These are phyloP conservation scores for Vigna mungo DNA, from an alignment of 306 rosid species.

Conservation along the genomic window DNA sequence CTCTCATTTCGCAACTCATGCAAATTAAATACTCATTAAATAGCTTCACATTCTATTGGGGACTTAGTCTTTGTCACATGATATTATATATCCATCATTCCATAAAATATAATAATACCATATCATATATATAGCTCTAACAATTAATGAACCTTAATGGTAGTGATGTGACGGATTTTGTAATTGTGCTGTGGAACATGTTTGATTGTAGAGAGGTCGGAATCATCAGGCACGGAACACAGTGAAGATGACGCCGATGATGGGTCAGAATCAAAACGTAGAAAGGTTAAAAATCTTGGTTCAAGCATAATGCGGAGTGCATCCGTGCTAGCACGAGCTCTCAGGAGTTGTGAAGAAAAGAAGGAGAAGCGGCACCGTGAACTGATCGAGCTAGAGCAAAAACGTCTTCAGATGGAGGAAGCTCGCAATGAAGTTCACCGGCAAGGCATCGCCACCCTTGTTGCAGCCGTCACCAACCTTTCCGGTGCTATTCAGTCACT, in stretches of 20 bases:
- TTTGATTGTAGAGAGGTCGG: conserved; percentile 49
- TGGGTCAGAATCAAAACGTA: conserved; percentile 49
- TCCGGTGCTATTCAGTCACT: conserved; percentile 68
- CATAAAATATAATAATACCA: neutral
- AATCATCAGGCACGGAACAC: conserved; percentile 54
- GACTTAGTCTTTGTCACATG: neutral
- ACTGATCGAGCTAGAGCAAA: conserved; percentile 51
- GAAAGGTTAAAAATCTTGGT: conserved; percentile 60
- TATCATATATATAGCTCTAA: neutral
- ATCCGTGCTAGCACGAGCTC: conserved; percentile 55
- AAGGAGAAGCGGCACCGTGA: conserved; percentile 67
- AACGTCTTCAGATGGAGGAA: conserved; percentile 63
- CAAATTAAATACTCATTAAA: conserved; percentile 52
- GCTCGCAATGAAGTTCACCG: conserved; percentile 53
- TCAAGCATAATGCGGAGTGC: conserved; percentile 65
- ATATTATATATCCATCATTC: neutral
- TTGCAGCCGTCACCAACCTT: conserved; percentile 61
- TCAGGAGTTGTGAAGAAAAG: conserved; percentile 57
- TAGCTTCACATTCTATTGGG: conserved; percentile 17
- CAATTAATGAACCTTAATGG: neutral
- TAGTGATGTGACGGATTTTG: neutral
- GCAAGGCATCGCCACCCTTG: conserved; percentile 62
- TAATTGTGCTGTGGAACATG: conserved; percentile 16
- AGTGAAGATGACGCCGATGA: conserved; percentile 51
- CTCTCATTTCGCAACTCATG: conserved; percentile 47